Conservation (phyloP, 148 eudicot species). For the Rhododendron ovatum region DNA sequence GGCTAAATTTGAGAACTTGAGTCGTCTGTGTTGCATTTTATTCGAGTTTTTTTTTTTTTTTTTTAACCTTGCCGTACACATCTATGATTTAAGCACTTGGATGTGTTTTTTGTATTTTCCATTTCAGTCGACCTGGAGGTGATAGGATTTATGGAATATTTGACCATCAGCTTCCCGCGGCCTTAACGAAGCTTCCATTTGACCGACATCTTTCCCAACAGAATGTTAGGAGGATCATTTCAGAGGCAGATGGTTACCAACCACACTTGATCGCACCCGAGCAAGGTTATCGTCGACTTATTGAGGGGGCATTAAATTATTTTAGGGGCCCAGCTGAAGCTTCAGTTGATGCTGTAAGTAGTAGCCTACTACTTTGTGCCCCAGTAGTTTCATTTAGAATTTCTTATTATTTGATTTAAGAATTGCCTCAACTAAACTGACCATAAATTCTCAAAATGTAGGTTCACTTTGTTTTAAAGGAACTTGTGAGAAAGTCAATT, state of each 20-base stretch:
- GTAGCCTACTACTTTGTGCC: neutral
- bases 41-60: neutral
- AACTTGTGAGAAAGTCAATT: slow-evolving; percentile 64
- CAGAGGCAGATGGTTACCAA: slow-evolving; percentile 76
- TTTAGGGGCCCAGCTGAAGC: slow-evolving; percentile 76
- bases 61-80: neutral
- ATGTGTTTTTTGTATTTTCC: slow-evolving; percentile 5
- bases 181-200: slow-evolving; percentile 64
- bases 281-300: slow-evolving; percentile 69
- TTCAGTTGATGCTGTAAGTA: slow-evolving; percentile 68
- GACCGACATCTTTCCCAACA: slow-evolving; percentile 62
- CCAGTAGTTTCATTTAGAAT: neutral
- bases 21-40: neutral
- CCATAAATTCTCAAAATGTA: slow-evolving; percentile 10
- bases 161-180: slow-evolving; percentile 76
- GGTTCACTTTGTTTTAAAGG: slow-evolving; percentile 68
- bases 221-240: slow-evolving; percentile 54
- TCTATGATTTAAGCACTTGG: neutral
- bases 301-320: slow-evolving; percentile 56
- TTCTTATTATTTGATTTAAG: neutral
- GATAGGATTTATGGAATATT: slow-evolving; percentile 69
- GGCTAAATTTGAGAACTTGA: neutral
- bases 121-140: slow-evolving; percentile 70
- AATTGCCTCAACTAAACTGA: neutral
- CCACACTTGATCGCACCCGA: slow-evolving; percentile 78